phyloP scores from a whole-genome alignment of 2,329 filamentous ascomycete species.

The Xylaria sp. region DNA sequence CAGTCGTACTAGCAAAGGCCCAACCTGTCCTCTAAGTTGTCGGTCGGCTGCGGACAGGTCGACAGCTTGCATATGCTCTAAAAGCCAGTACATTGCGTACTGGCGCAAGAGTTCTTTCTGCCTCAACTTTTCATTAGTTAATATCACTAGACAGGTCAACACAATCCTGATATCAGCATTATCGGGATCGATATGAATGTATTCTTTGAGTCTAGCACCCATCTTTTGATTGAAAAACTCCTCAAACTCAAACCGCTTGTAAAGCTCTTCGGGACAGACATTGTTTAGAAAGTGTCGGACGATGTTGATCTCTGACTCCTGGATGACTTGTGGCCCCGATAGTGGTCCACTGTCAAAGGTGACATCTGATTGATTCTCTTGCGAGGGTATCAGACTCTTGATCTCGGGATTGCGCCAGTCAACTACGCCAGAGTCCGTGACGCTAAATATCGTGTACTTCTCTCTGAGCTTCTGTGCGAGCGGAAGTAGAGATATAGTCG shows the following conservation, averaged over 20 bases:
- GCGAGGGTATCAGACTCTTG: slow-evolving; percentile 41
- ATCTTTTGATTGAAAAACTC: slow-evolving; percentile 49
- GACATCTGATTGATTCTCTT: slow-evolving; percentile 31
- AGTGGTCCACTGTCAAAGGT: background rate
- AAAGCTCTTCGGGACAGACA: slow-evolving; percentile 50
- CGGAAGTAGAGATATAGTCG: slow-evolving; percentile 47
- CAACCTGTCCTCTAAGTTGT: slow-evolving; percentile 46
- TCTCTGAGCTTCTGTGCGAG: slow-evolving; percentile 46
- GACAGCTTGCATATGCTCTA: slow-evolving; percentile 45
- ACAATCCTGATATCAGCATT: slow-evolving; percentile 49
- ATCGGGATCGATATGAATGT: slow-evolving; percentile 49
- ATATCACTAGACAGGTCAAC: slow-evolving; percentile 44
- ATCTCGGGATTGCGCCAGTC: slow-evolving; percentile 48
- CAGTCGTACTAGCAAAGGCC: slow-evolving; percentile 46
- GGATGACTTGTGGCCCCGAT: slow-evolving; percentile 40
- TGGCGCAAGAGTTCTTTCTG: slow-evolving; percentile 38
- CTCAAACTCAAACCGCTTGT: slow-evolving; percentile 50
- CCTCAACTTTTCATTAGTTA: slow-evolving; percentile 44
- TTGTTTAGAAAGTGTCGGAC: slow-evolving; percentile 49
- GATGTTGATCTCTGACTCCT: slow-evolving; percentile 49
- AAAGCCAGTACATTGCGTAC: slow-evolving; percentile 46
- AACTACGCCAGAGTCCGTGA: slow-evolving; percentile 45
- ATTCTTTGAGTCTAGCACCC: slow-evolving; percentile 45
- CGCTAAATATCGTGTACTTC: slow-evolving; percentile 47
- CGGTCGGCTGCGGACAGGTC: slow-evolving; percentile 46